Evolutionary conservation across 306 rosid species (phyloP), one percentile per base, ranked within the genome.

Genomic region (Adenanthera pavonina): DNA sequence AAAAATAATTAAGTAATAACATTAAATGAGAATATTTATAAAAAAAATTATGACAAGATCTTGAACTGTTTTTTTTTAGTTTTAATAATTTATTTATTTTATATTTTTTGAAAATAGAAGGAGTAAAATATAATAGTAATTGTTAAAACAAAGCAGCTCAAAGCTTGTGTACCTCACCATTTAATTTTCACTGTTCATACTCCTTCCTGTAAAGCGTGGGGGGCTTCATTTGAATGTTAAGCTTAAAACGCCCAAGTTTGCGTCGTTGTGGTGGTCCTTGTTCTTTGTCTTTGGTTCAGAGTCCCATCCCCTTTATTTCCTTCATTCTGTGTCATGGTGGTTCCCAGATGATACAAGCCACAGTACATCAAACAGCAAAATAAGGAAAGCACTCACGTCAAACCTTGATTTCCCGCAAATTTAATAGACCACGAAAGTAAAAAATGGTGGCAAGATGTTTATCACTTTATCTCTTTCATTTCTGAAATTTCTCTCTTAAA

Each of bases 251-350:
- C 36, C 65, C 65, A 35, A 65, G 36, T 66, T 66, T 41, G 72
- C 5, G 16, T 67, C 34, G 8, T 1, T 41, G 43, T 44, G 36
- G 74, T 43, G 74, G 74, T 69, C 73, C 73, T 44, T 19, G 72
- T 40, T 30, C 72, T 19, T 41, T 66, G 4, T 68, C 35, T 41
- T 43, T 68, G 53, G 8, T 41, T 19, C 52, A 68, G 2, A 56
- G 36, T 43, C 17, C 72, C 2, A 36, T 40, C 72, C 40, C 74
- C 53, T 43, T 69, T 8, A 41, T 44, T 20, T 44, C 73, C 43
- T 5, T 43, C 74, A 43, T n/a, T 69, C 53, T 44, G 38, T 69
- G 74, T 53, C 74, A 69, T 69, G 51, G 72, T 7, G 34, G 49
- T 69, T 44, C 14, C 53, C 74, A 44, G 34, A 20, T 43, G 8